phyloP scores from a whole-genome alignment of 164 flowering plant species.

The Nymphaea colorata region DNA sequence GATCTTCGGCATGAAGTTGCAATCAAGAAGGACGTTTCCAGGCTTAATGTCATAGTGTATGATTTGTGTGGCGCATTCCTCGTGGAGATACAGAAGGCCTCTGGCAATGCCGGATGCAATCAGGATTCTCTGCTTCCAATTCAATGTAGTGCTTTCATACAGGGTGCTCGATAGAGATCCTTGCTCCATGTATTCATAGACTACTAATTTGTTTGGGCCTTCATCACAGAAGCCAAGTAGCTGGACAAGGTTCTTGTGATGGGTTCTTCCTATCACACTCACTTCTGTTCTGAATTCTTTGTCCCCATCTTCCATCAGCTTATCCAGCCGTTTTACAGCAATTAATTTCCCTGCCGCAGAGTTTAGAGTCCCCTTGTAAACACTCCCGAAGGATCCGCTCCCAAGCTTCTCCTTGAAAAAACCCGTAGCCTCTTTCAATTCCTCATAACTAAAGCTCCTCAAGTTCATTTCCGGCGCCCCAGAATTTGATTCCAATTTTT shows the following conservation, averaged over 20 bases:
- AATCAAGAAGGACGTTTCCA: conserved; percentile 14
- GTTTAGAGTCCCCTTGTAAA: neutral
- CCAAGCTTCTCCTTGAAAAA: neutral
- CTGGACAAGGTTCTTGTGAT: conserved; percentile 16
- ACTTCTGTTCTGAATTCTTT: conserved; percentile 12
- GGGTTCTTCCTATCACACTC: conserved; percentile 10
- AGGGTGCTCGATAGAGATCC: conserved; percentile 11
- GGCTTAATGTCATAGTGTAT: conserved; percentile 20
- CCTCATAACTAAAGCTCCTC: neutral
- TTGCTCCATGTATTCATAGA: conserved; percentile 18
- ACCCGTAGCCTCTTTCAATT: neutral
- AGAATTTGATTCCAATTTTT: too few species aligned
- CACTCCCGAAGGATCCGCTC: neutral
- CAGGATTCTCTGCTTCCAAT: conserved; percentile 8
- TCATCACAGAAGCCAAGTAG: conserved; percentile 18
- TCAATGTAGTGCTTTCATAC: conserved; percentile 7
- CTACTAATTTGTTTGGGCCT: conserved; percentile 9
- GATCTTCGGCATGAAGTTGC: conserved; percentile 5
- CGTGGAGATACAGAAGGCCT: conserved; percentile 14
- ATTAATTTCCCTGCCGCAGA: neutral
- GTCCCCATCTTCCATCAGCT: conserved; percentile 2
- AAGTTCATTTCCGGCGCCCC: neutral
- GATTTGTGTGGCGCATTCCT: conserved; percentile 15
- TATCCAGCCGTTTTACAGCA: conserved; percentile 15
- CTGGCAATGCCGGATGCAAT: conserved; percentile 12